Conservation (phyloP, 371 early-diverging fungal genomes). For the Sporodiniella umbellata region DNA sequence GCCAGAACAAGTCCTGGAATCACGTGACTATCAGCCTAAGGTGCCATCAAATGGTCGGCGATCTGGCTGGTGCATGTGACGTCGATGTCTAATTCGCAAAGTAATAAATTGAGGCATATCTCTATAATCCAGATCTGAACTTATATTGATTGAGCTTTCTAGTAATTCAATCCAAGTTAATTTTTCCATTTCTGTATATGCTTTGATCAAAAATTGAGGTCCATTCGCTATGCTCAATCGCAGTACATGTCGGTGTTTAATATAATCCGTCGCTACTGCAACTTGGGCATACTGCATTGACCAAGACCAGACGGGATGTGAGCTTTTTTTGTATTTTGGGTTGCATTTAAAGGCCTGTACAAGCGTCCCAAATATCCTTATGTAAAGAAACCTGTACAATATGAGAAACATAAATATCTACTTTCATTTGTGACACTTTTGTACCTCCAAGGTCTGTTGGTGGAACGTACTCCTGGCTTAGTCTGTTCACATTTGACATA, state of each 20-base stretch:
- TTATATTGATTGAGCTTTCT: conserved; percentile 33
- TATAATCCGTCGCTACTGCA: conserved; percentile 29
- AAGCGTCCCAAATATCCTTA: conserved; percentile 2
- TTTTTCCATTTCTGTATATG: conserved; percentile 11
- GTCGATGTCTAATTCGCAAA: conserved; percentile 2
- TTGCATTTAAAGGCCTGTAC: conserved; percentile 5
- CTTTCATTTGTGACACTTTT: neutral
- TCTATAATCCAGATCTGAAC: conserved; percentile 28
- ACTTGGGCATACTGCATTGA: conserved; percentile 33
- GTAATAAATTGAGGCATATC: conserved; percentile 29
- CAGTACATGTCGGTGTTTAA: conserved; percentile 28
- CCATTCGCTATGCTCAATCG: conserved; percentile 26
- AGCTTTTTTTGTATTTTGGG: conserved; percentile 5
- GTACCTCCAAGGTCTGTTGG: conserved; percentile 21
- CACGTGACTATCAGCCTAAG: conserved; percentile 5
- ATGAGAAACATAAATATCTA: too few species aligned
- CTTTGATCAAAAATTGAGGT: conserved; percentile 32
- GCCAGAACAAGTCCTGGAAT: neutral
- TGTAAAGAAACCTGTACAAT: neutral
- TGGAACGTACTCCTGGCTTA: conserved; percentile 7
- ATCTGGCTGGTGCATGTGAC: conserved; percentile 1
- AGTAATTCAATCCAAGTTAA: conserved; percentile 32
- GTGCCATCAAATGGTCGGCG: neutral
- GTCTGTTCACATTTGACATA: conserved; percentile 16
- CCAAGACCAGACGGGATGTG: conserved; percentile 22